Evolutionary conservation across 805 yeast genomes (phyloP), one percentile per base, ranked within the genome.

Genomic region (Grigorovia transvaalensis): DNA sequence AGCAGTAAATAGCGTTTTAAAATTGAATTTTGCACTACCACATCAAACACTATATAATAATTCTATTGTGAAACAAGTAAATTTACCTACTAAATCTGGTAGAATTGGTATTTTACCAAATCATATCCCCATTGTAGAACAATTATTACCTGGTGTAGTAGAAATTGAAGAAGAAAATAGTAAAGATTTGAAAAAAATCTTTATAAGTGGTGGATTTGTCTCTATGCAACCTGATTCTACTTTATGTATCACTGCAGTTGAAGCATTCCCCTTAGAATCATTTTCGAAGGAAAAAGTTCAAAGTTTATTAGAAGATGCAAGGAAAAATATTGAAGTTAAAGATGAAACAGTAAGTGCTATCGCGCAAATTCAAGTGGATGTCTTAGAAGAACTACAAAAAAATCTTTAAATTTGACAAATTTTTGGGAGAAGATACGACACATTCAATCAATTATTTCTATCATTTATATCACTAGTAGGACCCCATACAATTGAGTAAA

Each of bases 51-150:
- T 81, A 65, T 81, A 74, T 69, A 64, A 80, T 50, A 79, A 79
- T 51, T 68, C 62, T 50, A 54, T 58, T 44, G 77, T 74, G 45
- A 66, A 70, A 66, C 88, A 93, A 78, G 98, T 93, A 62, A 93
- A 93, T 76, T 78, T 93, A 61, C 99, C 99, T 67, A 95, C 96
- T 58, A 78, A 84, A 65, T 83, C 93, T 60, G 99, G 99, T 71
- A 95, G 87, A 69, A 81, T 91, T 73, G 99, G 99, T 87, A 81
- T 93, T 59, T 77, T 93, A 68, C 96, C 98, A 63, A 85, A 88
- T 77, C 99, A 93, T 82, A 96, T 93, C 66, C 98, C 99, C 65
- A 81, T 86, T 64, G 88, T 91, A 58, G 98, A 93, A 76, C 96
- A 93, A 79, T 82, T 93, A 70, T 80, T 83, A 67, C 96, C 99